Evolutionary conservation across 139 green algal genomes (phyloP).

Genomic region (Pseudopediastrum boryanum): DNA sequence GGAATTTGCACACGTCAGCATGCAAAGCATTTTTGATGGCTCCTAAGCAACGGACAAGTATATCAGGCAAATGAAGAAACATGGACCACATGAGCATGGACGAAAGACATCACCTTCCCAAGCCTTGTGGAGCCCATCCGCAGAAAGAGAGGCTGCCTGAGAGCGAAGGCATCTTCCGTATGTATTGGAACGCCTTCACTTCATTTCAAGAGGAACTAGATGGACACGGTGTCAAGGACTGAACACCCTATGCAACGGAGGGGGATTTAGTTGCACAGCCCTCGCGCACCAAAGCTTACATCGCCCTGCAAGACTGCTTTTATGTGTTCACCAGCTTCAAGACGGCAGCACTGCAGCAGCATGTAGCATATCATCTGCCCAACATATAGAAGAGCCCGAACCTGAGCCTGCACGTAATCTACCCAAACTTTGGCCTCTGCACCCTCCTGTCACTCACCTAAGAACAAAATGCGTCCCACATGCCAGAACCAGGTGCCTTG

Average conservation of each 20-base stretch:
- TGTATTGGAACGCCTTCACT: not conserved
- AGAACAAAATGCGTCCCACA: constrained; percentile 30
- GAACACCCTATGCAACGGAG: not conserved
- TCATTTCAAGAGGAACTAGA: not conserved
- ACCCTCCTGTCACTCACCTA: constrained; percentile 1
- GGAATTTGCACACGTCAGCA: not conserved
- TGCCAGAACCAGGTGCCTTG: constrained; percentile 40
- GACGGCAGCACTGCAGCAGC: not conserved
- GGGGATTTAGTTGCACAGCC: not conserved
- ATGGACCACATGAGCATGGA: no score
- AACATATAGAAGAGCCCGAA: not conserved
- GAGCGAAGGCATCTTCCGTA: not conserved
- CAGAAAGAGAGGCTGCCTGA: not conserved
- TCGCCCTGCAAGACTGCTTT: no score
- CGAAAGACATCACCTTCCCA: not conserved
- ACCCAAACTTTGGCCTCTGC: not conserved
- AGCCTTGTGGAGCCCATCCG: not conserved
- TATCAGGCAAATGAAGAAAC: no score
- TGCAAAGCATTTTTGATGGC: not conserved
- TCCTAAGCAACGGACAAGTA: not conserved
- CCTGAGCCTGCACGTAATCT: not conserved
- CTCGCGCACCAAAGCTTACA: not conserved
- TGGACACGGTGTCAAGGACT: not conserved
- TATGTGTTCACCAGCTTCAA: not conserved
- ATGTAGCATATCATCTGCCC: not conserved